Base-by-base conservation (phyloP, 345 rosid species). In the Carallia pectinifolia region DNA sequence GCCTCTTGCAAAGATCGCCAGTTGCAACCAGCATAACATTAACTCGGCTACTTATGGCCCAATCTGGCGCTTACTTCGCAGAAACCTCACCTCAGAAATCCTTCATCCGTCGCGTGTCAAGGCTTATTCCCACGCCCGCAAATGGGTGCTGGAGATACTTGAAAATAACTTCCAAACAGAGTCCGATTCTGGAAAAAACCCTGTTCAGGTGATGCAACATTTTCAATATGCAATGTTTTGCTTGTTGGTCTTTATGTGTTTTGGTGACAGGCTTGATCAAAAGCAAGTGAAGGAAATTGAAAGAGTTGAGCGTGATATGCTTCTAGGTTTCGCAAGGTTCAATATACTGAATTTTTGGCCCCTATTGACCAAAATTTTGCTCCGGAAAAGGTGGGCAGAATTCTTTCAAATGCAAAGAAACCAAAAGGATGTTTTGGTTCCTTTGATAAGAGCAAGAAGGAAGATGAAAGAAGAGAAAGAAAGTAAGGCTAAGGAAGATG, bases 41-140 rank as follows among this genome's bases (percentile, higher is more conserved):
- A 55, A 2, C 50, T 3, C 70, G 0, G 33, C 78, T 1, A 16
- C 16, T 38, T 75, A 69, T 29, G 78, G 78, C 1, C 55, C 66
- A 4, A 69, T 47, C 6, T 69, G 74, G 78, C 73, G 74, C n/a
- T 53, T 64, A 53, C 78, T 75, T 38, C 74, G 66, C 53, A 69
- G 78, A 13, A 69, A 75, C 44, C 69, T 75, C 37, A 63, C 74
- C 4, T 56, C 74, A 0, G 61, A 69, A 39, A 69, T 75, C 40
- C 78, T 64, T 31, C 74, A 69, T 38, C 74, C 74, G 3, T 69
- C 70, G 6, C 37, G 78, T 16, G 70, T 69, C 5, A 69, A 64
- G 53, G n/a, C 62, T 0, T 75, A 55, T 19, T 64, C 65, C 10
- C 68, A 56, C 7, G 73, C 73, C 23, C 74, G 70, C 3, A 15